Base-by-base conservation (phyloP, 805 yeast genomes). In the Wickerhamomyces hampshirensis region DNA sequence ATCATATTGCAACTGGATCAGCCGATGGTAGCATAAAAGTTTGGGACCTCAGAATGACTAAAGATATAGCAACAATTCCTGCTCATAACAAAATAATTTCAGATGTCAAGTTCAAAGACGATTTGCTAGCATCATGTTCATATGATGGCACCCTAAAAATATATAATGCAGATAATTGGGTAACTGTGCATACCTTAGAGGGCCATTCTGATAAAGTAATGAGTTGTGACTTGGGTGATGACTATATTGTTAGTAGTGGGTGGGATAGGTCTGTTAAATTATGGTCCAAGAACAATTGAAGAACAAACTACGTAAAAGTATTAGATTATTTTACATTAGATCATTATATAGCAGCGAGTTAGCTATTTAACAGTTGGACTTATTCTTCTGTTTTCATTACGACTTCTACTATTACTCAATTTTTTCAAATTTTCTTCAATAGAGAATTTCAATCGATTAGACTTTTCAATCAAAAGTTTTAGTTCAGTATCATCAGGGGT, bases 11-110 rank as follows among this genome's bases (percentile, higher is more conserved):
- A 3, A 80, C 91, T 0, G 97, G 89, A 3, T 78, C 94, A 39
- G 91, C 83, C 0, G 98, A 91, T 59, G 77, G 87, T 21, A 62
- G 77, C 2, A 70, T 87, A 8, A 82, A 83, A 49, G 68, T 89
- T 2, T 91, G 97, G 97, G 98, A 91, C 62, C 35, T 91, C 26
- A 67, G 98, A 30, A 66, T 65, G 37, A 67, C 65, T 6, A 56
- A 68, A 14, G 56, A 55, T 4, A 34, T 52, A 6, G 62, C 58
- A 23, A 62, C 80, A 0, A 73, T 91, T 4, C 79, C 87, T 5
- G 88, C 91, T 0, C 97, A 91, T 58, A 73, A 69, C 2, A 83
- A 73, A 50, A 54, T 87, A 17, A 77, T 89, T 0, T 77, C 93
- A 4, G 84, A 73, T 34, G 66, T 87, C 3, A 63, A 68, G 37